Conservation (phyloP, 768 basidiomycete genomes). For the Russula griseocarnosa region DNA sequence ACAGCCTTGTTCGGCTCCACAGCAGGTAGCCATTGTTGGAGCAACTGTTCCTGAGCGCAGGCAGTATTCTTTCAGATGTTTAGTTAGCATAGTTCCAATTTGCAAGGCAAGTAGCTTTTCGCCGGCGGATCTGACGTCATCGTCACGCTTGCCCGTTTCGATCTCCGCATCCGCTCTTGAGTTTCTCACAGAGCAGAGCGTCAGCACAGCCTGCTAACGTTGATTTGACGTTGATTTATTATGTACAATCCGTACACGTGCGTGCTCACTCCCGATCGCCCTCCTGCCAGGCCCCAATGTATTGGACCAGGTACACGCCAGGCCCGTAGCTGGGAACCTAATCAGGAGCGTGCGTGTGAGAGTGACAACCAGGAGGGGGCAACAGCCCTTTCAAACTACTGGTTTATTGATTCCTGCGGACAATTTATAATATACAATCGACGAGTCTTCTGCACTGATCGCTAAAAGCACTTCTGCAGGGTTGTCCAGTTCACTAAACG, state of each 20-base stretch:
- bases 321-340: background rate
- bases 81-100: too few relatives aligned
- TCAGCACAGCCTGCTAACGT: too few relatives aligned
- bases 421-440: conserved; percentile 27
- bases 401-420: conserved; percentile 21
- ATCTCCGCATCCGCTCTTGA: background rate
- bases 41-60: background rate
- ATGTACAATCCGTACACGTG: background rate
- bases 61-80: too few relatives aligned
- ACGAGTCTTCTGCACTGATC: conserved; percentile 24
- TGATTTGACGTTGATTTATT: background rate
- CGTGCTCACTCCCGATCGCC: background rate
- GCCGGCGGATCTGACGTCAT: background rate
- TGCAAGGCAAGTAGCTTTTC: too few relatives aligned
- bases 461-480: conserved; percentile 21
- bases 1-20: conserved; percentile 2
- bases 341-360: background rate
- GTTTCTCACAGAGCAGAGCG: background rate
- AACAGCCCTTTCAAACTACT: background rate
- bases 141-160: background rate
- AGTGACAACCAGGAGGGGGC: background rate
- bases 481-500: conserved; percentile 15
- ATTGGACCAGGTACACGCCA: background rate
- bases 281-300: background rate
- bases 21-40: conserved; percentile 1